Evolutionary conservation across 2,329 filamentous ascomycete species (phyloP), one percentile per base, ranked within the genome.

Genomic region (Dactylella cylindrospora): DNA sequence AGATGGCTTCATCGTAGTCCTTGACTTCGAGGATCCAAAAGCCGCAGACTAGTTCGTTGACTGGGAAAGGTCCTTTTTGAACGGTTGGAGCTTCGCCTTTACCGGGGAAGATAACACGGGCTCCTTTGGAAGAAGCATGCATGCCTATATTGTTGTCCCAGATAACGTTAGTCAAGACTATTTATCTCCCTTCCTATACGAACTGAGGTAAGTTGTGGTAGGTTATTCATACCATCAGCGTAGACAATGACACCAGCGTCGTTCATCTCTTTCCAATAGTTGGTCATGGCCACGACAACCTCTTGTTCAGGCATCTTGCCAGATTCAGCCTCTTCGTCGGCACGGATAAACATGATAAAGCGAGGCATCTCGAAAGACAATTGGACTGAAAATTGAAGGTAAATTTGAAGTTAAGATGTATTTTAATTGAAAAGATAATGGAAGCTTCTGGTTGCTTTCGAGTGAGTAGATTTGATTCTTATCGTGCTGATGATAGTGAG

Each of bases 291-390:
- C 49, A 53, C 55, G 13, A 61, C 49, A 9, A 41, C 55, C 31
- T 61, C 55, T 19, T 53, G 40, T 1, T 47, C 47, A 6, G 55
- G 55, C 55, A 61, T 61, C 23, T 52, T 53, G 41, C 55, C 47
- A 10, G 47, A 33, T 28, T 61, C 55, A 20, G 35, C 13, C 5
- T 61, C 55, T 26, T 61, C 55, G 36, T 61, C 47, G 23, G 55
- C 40, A 4, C 43, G 40, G 15, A 61, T 61, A 25, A 61, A 61
- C 13, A 61, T 22, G 29, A 61, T 61, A 19, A 38, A 61, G 5
- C 55, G 55, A 41, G 55, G 55, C 55, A 61, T 61, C n/a, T 33
- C 43, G 15, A n/a, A n/a, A n/a, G n/a, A n/a, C n/a, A n/a, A n/a
- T n/a, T n/a, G n/a, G n/a, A n/a, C n/a, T n/a, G n/a, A n/a, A n/a